These are phyloP conservation scores for Starmerella sirachaensis DNA, from an alignment of 805 yeast genomes.

Conservation along the genomic window DNA sequence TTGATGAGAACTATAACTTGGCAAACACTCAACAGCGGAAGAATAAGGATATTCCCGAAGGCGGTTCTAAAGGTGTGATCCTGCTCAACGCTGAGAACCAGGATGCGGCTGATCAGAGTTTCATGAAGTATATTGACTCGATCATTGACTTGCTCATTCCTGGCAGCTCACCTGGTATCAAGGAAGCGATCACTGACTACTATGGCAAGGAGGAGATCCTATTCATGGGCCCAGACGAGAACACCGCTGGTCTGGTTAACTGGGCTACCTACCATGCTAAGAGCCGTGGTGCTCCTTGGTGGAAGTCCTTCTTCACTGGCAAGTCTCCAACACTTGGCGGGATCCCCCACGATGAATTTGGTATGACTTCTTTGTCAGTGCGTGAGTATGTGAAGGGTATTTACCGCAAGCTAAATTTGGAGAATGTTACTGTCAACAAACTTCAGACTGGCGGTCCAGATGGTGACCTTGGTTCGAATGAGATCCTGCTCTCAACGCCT, in stretches of 20 bases:
- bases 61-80: constrained; percentile 96
- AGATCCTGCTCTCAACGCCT: constrained; percentile 59
- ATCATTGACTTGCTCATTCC: constrained; percentile 72
- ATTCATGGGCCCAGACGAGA: constrained; percentile 99
- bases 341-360: constrained; percentile 95
- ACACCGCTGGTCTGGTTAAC: constrained; percentile 87
- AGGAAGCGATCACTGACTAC: constrained; percentile 74
- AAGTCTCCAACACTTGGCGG: constrained; percentile 88
- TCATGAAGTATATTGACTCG: constrained; percentile 86
- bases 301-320: constrained; percentile 98
- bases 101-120: constrained; percentile 68
- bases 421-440: constrained; percentile 51
- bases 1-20: constrained; percentile 91
- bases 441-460: constrained; percentile 99
- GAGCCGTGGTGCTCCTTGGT: constrained; percentile 86
- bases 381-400: constrained; percentile 82
- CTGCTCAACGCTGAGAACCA: constrained; percentile 61
- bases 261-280: constrained; percentile 97
- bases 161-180: constrained; percentile 57
- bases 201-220: constrained; percentile 77
- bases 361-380: constrained; percentile 94
- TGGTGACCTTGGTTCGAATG: constrained; percentile 95
- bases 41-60: constrained; percentile 97
- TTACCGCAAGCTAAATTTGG: constrained; percentile 61
- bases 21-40: constrained; percentile 94